Evolutionary conservation across 2,329 filamentous ascomycete genomes (phyloP), one percentile per base, ranked within the genome.

Genomic region (Apiospora rasikravindrae): DNA sequence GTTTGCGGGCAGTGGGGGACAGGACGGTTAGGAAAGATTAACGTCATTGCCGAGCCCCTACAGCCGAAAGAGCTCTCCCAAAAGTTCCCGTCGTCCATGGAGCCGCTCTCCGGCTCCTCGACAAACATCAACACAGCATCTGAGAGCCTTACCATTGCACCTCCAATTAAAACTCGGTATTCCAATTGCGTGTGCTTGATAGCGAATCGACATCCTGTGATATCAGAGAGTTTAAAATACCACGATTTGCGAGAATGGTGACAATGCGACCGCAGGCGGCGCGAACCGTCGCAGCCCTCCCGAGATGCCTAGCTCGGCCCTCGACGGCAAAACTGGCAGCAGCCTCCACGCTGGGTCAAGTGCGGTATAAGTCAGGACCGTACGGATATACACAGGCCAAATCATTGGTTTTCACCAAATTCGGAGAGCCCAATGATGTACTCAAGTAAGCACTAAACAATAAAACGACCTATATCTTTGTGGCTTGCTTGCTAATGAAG

Each of bases 311-410:
- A 13, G 24, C 69, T 70, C 53, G 74, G 71, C 71, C n/a, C 69
- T 64, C 47, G 69, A 71, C 61, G 29, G 49, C 72, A 29, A 75
- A 24, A 73, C 69, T 71, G 37, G 10, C 37, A 42, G 40, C 40
- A 71, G 67, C 71, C 45, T 53, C 70, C 70, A 73, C 76, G 67
- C 76, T 75, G 70, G 75, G 75, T 61, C 74, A 80, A 24, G 80
- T 82, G 70, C 86, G 88, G 64, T 79, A 80, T 80, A 89, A 88
- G 78, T 90, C 88, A 4, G 89, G 88, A 0, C 88, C 89, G 0
- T 95, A 94, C 80, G 94, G 94, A 78, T 96, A 96, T 84, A 94
- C 93, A 57, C 93, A 96, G 83, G 92, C 93, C 75, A 95, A 95
- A 85, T 89, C 92, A n/a, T 89, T 96, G 75, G 90, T 93, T 67